Evolutionary conservation across 169 alveolate genomes (phyloP).

Genomic region (Plasmodium cynomolgi): DNA sequence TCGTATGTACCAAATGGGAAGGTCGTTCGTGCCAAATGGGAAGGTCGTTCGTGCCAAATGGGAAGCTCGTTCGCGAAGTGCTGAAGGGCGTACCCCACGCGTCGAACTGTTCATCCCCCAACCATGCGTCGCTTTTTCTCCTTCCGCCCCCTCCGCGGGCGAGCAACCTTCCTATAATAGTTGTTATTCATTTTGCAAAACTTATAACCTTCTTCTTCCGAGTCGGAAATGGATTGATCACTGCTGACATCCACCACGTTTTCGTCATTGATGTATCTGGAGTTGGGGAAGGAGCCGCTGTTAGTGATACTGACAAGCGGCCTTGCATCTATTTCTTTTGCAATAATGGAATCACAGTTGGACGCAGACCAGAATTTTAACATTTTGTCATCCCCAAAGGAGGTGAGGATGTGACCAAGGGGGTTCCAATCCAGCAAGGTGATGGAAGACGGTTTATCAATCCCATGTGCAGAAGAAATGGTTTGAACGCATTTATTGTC

Average conservation of each 20-base stretch:
- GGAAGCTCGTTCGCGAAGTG: background rate
- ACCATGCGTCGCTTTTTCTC: background rate
- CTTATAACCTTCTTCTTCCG: slow-evolving; percentile 45
- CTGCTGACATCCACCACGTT: slow-evolving; percentile 78
- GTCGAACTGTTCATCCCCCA: background rate
- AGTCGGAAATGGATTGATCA: slow-evolving; percentile 59
- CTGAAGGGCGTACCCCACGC: background rate
- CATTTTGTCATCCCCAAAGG: slow-evolving; percentile 88
- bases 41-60: background rate
- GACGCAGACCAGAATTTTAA: slow-evolving; percentile 87
- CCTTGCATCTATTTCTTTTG: slow-evolving; percentile 76
- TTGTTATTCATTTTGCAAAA: slow-evolving; percentile 23
- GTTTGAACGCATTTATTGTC: slow-evolving; percentile 78
- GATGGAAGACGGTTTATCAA: slow-evolving; percentile 80
- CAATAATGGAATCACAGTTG: slow-evolving; percentile 78
- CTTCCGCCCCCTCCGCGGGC: background rate
- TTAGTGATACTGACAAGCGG: slow-evolving; percentile 54
- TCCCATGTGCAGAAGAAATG: slow-evolving; percentile 74
- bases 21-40: background rate
- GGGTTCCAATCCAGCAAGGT: slow-evolving; percentile 91
- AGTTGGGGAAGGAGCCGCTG: slow-evolving; percentile 75
- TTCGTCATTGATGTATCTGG: slow-evolving; percentile 76
- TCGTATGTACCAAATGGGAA: background rate
- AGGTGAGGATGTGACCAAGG: slow-evolving; percentile 89
- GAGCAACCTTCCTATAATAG: slow-evolving; percentile 30